Evolutionary conservation across 768 basidiomycete species (phyloP), one percentile per base, ranked within the genome.

Genomic region (Agrocybe pediades): DNA sequence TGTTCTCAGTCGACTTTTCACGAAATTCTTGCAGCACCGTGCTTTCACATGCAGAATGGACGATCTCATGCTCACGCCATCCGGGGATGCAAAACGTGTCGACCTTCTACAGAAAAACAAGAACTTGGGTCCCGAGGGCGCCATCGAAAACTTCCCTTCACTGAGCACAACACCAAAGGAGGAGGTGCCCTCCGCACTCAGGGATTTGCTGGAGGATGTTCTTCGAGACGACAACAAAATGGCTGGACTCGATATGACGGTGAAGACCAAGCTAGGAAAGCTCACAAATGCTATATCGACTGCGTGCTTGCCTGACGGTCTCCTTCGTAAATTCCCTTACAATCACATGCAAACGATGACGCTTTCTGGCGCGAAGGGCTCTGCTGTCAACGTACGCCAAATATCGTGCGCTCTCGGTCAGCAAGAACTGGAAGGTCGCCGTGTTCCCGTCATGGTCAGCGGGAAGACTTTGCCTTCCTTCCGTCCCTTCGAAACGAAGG

Each of bases 301-400:
- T 63, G 81, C 85, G 5, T 90, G 89, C 65, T 83, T 98, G 62
- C 97, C 96, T 11, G 76, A 82, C 45, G 90, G 90, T 27, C 83
- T 99, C 44, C 79, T 94, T 61, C 92, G 95, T 63, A 86, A 89
- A 57, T 99, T 99, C 77, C 97, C 97, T 39, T 85, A 93, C 66
- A 99, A 99, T 73, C 87, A 98, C 83, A 98, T 98, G 97, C 96
- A 98, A 70, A 86, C 89, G 42, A 98, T 98, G 97, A 98, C 95
- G 2, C 83, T 91, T 50, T 98, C 96, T 29, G 97, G 97, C 60
- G 97, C 97, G 41, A 99, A 99, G 72, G 97, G 97, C 47, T 95
- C 92, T 56, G 90, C 92, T 13, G 96, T 98, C 69, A 99, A 99
- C 65, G 97, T 93, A 20, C 86, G 92, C 45, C 95, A 98, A 66